phyloP scores from a whole-genome alignment of 768 basidiomycete genomes.

The Tylopilus rubrobrunneus region DNA sequence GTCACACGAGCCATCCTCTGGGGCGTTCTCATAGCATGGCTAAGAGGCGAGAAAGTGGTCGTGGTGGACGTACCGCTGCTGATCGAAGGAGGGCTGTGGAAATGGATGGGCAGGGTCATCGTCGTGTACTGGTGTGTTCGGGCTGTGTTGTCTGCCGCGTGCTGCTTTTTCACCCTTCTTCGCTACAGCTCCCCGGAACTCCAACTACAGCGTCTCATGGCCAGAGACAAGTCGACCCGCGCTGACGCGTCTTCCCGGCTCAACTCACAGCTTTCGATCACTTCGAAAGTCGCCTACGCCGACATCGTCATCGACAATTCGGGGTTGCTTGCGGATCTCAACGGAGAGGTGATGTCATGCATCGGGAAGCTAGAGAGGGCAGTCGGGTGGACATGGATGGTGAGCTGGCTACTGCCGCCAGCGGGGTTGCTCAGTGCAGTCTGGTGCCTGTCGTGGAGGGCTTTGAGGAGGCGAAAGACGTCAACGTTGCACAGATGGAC shows the following conservation, averaged over 20 bases:
- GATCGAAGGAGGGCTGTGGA: slow-evolving; percentile 84
- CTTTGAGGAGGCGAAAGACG: slow-evolving; percentile 19
- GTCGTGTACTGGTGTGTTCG: slow-evolving; percentile 82
- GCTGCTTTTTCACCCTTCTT: background rate
- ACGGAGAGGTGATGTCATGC: slow-evolving; percentile 41
- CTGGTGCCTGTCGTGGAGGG: slow-evolving; percentile 37
- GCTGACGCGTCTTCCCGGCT: slow-evolving; percentile 74
- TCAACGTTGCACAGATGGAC: background rate
- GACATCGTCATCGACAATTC: slow-evolving; percentile 89
- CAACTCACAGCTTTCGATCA: slow-evolving; percentile 74
- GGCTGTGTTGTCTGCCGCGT: background rate
- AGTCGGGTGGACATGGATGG: slow-evolving; percentile 54
- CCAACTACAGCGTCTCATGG: slow-evolving; percentile 80
- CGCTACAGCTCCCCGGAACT: slow-evolving; percentile 66
- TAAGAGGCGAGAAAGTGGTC: slow-evolving; percentile 72
- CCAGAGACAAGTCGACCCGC: slow-evolving; percentile 62
- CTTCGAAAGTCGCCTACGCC: slow-evolving; percentile 78
- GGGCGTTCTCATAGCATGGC: slow-evolving; percentile 66
- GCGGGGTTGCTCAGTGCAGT: slow-evolving; percentile 44
- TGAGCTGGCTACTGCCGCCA: slow-evolving; percentile 63
- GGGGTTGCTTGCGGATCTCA: slow-evolving; percentile 65
- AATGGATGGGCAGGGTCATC: slow-evolving; percentile 76
- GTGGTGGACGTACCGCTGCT: slow-evolving; percentile 90
- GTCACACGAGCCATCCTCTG: slow-evolving; percentile 77
- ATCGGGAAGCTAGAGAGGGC: slow-evolving; percentile 40